phyloP scores from a whole-genome alignment of 441 rosid species.

The Isatis lusitanica region DNA sequence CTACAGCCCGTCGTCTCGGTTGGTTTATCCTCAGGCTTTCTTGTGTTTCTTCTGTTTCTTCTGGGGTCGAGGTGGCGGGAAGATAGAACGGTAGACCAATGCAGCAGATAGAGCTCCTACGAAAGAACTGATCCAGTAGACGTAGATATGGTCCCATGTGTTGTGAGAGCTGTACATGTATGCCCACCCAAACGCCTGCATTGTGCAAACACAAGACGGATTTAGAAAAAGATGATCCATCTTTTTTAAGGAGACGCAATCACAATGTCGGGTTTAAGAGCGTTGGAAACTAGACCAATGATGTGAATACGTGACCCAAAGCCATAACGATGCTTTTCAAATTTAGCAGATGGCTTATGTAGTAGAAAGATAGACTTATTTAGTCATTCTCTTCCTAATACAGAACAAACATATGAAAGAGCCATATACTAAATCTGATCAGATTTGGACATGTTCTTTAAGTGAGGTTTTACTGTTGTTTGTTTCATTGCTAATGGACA shows the following conservation, averaged over 20 bases:
- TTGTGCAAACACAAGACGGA: conserved; percentile 6
- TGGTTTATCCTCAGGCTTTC: conserved; percentile 48
- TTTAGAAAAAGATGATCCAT: not conserved
- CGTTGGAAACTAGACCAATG: not conserved
- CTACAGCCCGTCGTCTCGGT: not conserved
- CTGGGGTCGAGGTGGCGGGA: conserved; percentile 61
- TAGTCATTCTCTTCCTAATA: not conserved
- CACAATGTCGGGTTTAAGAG: not conserved
- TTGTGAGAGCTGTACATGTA: conserved; percentile 70
- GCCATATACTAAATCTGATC: not conserved
- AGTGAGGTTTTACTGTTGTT: not conserved
- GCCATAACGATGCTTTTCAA: not conserved
- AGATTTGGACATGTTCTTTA: not conserved
- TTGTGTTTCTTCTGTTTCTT: conserved; percentile 48
- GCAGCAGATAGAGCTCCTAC: conserved; percentile 80
- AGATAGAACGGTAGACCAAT: conserved; percentile 67
- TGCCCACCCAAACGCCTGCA: conserved; percentile 98
- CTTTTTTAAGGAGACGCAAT: not conserved
- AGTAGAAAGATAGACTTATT: not conserved
- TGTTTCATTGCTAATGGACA: not conserved
- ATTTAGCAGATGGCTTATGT: not conserved
- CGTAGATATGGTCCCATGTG: conserved; percentile 93
- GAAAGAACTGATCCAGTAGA: conserved; percentile 94
- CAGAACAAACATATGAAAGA: not conserved
- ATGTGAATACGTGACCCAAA: not conserved